A percentile compares a stretch with the other conserved stretches of the same genome.
Conservation (phyloP, 805 yeast species). For the Kodamaea hsintzibuensis region DNA sequence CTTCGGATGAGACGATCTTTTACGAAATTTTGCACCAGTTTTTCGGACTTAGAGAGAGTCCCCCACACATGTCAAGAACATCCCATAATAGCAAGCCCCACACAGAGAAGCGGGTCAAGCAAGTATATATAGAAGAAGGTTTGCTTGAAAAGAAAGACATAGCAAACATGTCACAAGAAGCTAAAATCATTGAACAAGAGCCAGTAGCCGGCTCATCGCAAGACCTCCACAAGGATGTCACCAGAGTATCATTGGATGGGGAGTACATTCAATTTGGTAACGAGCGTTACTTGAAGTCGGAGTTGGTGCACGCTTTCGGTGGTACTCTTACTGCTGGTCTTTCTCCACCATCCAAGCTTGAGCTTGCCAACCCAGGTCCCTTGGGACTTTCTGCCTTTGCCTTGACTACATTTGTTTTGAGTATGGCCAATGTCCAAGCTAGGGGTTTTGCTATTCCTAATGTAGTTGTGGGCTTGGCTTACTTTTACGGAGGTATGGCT, state of each 20-base stretch:
- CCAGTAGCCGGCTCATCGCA: not conserved
- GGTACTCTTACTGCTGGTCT: conserved; percentile 76
- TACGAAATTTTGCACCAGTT: not conserved
- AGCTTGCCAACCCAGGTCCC: conserved; percentile 71
- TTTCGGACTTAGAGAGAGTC: not conserved
- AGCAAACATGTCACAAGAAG: not conserved
- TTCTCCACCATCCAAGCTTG: conserved; percentile 42
- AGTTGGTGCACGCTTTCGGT: conserved; percentile 69
- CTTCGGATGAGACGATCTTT: not conserved
- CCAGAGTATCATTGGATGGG: conserved; percentile 39
- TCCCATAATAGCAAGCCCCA: not conserved
- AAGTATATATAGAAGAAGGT: not conserved
- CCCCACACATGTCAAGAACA: not conserved
- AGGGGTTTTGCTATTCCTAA: conserved; percentile 64
- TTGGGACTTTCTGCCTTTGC: conserved; percentile 74
- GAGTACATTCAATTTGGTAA: conserved; percentile 72
- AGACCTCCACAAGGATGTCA: not conserved
- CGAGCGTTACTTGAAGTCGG: conserved; percentile 62
- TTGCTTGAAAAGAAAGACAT: not conserved
- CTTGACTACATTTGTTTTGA: conserved; percentile 63
- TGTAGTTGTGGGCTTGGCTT: conserved; percentile 63
- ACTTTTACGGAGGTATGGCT: conserved; percentile 72
- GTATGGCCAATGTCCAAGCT: conserved; percentile 63
- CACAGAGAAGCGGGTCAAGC: not conserved
- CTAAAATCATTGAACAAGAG: not conserved